Evolutionary conservation across 2,329 filamentous ascomycete species (phyloP), one percentile per base, ranked within the genome.

Genomic region (Beauveria pseudobassiana): DNA sequence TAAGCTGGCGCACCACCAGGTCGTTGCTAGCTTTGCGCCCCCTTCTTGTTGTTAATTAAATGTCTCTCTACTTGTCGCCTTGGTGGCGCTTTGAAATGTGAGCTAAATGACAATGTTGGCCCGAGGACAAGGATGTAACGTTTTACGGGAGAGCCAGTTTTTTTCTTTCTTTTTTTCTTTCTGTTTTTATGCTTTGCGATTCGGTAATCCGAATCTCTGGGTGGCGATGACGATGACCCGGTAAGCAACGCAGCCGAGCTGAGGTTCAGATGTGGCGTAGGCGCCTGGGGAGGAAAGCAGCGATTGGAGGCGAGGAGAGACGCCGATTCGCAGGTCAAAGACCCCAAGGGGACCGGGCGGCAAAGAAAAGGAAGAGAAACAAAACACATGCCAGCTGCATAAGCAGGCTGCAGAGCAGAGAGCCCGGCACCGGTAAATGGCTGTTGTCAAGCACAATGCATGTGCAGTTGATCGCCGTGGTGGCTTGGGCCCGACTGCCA

Each of bases 41-140:
- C 28, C 45, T 40, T 28, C 43, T 28, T 28, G 26, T 24, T 38
- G 48, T 42, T 40, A 42, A 50, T 46, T 46, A 50, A 50, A 58
- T 55, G 59, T 61, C 42, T 61, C 50, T 61, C 43, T 20, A 22
- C 7, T 51, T 61, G 38, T 46, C 48, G 24, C 50, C 18, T 20
- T 48, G 16, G 59, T 61, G 59, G 59, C 55, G 50, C 59, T 48
- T 50, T 22, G 30, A 38, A 61, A 40, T 38, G 34, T 51, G 43
- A 48, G 43, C 51, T 43, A 55, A 34, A 53, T 34, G 49, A 53
- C 26, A 43, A 61, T 50, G n/a, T 49, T 26, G 40, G 24, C 50
- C 42, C 7, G 16, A 20, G 30, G 34, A 50, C 45, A 16, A 42
- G 7, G 42, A 20, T 46, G 56, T 18, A 8, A 34, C 14, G 42